Evolutionary conservation across 2,329 filamentous ascomycete species (phyloP).

Genomic region (Penicillium hordei): DNA sequence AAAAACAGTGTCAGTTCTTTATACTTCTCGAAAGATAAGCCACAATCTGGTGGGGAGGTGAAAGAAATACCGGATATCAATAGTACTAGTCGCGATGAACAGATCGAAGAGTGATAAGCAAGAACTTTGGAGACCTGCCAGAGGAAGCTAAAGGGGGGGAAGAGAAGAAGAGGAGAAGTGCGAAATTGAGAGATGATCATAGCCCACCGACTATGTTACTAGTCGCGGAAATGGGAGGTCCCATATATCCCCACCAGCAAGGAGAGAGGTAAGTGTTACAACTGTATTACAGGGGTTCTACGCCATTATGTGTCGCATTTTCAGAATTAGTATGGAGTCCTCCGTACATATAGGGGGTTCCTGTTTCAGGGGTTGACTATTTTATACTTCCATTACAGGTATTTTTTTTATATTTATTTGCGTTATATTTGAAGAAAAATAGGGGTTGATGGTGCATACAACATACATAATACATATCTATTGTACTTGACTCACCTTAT

Average conservation of each 20-base stretch:
- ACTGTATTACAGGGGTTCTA: slow-evolving; percentile 8
- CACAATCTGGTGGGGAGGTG: slow-evolving; percentile 4
- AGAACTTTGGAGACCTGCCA: slow-evolving; percentile 1
- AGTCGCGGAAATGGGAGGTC: slow-evolving; percentile 5
- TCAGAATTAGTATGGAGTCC: neutral
- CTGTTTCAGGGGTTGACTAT: slow-evolving; percentile 1
- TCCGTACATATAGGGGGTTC: neutral
- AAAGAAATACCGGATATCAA: slow-evolving; percentile 4
- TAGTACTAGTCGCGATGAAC: neutral
- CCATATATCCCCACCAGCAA: slow-evolving; percentile 11
- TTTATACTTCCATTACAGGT: neutral
- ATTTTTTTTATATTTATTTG: neutral
- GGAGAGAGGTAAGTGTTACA: slow-evolving; percentile 10
- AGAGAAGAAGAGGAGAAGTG: slow-evolving; percentile 6
- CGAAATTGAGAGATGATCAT: slow-evolving; percentile 12
- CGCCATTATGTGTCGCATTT: slow-evolving; percentile 2
- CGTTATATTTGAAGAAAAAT: neutral
- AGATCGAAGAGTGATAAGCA: slow-evolving; percentile 1
- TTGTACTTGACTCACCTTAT: neutral
- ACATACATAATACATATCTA: neutral
- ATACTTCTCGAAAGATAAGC: slow-evolving; percentile 7
- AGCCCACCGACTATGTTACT: slow-evolving; percentile 13
- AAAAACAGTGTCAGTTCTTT: neutral
- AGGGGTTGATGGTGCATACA: neutral
- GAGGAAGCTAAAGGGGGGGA: slow-evolving; percentile 3